phyloP scores from a whole-genome alignment of 148 eudicot species.

The Rhododendron ovatum region DNA sequence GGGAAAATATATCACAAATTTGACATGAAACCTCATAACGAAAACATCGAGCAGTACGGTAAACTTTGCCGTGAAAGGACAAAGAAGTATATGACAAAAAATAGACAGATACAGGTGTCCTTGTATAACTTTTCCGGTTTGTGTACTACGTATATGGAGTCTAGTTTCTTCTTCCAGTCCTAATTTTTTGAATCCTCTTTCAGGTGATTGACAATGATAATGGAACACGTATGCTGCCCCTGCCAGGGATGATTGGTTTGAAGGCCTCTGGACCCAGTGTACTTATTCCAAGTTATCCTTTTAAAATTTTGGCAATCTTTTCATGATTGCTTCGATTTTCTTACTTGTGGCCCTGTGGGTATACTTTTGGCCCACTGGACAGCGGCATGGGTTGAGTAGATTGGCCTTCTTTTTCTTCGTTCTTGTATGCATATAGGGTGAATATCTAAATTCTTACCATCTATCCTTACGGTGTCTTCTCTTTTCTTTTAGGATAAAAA shows the following conservation, averaged over 20 bases:
- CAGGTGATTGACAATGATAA: slow-evolving; percentile 74
- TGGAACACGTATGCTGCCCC: slow-evolving; percentile 59
- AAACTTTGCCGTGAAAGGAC: slow-evolving; percentile 83
- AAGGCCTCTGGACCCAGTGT: slow-evolving; percentile 26
- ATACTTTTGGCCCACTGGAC: neutral
- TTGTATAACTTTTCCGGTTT: neutral
- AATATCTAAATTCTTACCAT: neutral
- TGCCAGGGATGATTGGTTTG: slow-evolving; percentile 57
- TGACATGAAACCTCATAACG: slow-evolving; percentile 84
- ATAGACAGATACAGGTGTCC: slow-evolving; percentile 72
- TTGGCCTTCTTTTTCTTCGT: neutral
- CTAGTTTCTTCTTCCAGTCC: neutral
- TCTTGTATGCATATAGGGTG: neutral
- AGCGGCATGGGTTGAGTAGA: neutral
- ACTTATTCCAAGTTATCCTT: neutral
- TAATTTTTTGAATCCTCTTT: slow-evolving; percentile 13
- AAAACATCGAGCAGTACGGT: slow-evolving; percentile 73
- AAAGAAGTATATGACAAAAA: slow-evolving; percentile 56
- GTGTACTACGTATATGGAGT: neutral
- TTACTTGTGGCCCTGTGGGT: neutral
- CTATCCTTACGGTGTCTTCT: neutral
- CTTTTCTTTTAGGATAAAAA: slow-evolving; percentile 57
- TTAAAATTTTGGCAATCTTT: neutral
- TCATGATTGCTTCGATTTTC: neutral
- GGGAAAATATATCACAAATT: slow-evolving; percentile 73